Base-by-base conservation (phyloP, 2,329 filamentous ascomycete genomes). In the Dendrostoma leiphaemia region DNA sequence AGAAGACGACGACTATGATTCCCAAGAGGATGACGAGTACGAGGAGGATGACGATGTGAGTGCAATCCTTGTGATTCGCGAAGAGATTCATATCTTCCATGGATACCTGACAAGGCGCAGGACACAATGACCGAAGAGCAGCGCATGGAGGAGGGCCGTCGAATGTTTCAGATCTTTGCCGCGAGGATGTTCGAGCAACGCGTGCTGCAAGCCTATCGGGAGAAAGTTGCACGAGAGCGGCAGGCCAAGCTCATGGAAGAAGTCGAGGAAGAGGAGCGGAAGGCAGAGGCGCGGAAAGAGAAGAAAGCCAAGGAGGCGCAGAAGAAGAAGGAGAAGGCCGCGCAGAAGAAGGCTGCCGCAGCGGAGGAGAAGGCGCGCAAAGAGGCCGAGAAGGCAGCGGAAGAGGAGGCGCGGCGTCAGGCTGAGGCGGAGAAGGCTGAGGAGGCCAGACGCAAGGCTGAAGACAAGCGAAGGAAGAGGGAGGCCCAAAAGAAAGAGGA, bases 91-190 rank as follows among this genome's bases (percentile, higher is more conserved):
- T n/a, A n/a, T n/a, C n/a, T n/a, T n/a, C n/a, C n/a, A 12, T 15
- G 23, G 9, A 19, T 38, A 26, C 29, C 54, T 54, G 38, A 57
- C 35, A 40, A 48, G 10, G 73, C 86, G 82, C 74, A 97, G 93
- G 92, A 96, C 69, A 85, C 88, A 61, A 94, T 97, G 90, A 97
- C 91, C 48, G 93, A 97, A 76, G 91, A 96, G 74, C 92, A 97
- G 77, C 89, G 94, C 58, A 97, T 99, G 94, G 92, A 97, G 70
- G 94, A 99, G 77, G 94, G 94, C 58, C 85, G 94, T 53, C 83
- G 93, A 63, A 99, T 99, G 94, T 99, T 99, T 69, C 94, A 99
- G 71, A 97, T 99, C 70, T 99, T 99, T 71, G 94, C 94, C 58
- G 94, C 94, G 54, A 86, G 94, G 60, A 99, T 99, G 94, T 99